Evolutionary conservation across 768 basidiomycete genomes (phyloP).

Genomic region (Phanerochaete carnosa): DNA sequence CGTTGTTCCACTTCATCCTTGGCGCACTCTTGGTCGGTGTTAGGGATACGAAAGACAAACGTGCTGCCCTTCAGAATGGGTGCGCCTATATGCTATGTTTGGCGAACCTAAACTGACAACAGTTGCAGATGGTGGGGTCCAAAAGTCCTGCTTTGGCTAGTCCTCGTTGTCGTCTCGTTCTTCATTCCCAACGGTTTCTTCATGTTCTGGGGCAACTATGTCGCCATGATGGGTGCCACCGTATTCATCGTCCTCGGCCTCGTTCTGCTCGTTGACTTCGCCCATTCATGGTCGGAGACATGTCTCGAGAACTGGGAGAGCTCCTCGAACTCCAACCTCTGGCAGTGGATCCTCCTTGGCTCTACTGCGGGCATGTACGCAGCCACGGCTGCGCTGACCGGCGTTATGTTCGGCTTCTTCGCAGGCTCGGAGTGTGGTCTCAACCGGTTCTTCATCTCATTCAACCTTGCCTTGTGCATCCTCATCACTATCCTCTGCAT

Average conservation of each 20-base stretch:
- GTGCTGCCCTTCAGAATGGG: conserved; percentile 97
- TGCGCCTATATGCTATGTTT: conserved; percentile 26
- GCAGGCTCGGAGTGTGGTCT: conserved; percentile 81
- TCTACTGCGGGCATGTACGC: conserved; percentile 90
- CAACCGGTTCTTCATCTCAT: conserved; percentile 96
- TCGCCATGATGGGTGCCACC: conserved; percentile 87
- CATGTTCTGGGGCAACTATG: conserved; percentile 96
- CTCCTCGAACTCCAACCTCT: conserved; percentile 25
- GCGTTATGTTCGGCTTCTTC: conserved; percentile 90
- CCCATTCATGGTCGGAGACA: conserved; percentile 97
- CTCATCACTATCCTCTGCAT: conserved; percentile 80
- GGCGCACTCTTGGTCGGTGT: conserved; percentile 81
- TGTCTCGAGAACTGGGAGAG: conserved; percentile 96
- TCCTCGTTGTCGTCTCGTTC: conserved; percentile 80
- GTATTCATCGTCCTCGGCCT: conserved; percentile 96
- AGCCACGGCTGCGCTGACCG: conserved; percentile 80
- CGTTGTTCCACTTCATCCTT: conserved; percentile 83
- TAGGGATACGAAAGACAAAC: conserved; percentile 85
- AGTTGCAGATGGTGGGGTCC: conserved; percentile 93
- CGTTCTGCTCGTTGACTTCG: conserved; percentile 96
- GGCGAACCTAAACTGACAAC: background rate
- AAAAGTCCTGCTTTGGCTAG: conserved; percentile 85
- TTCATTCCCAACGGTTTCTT: conserved; percentile 97
- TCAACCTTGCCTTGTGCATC: conserved; percentile 82
- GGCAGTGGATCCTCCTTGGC: conserved; percentile 87